phyloP scores from a whole-genome alignment of 495 filamentous ascomycete genomes.

The Bryoglossum gracile region DNA sequence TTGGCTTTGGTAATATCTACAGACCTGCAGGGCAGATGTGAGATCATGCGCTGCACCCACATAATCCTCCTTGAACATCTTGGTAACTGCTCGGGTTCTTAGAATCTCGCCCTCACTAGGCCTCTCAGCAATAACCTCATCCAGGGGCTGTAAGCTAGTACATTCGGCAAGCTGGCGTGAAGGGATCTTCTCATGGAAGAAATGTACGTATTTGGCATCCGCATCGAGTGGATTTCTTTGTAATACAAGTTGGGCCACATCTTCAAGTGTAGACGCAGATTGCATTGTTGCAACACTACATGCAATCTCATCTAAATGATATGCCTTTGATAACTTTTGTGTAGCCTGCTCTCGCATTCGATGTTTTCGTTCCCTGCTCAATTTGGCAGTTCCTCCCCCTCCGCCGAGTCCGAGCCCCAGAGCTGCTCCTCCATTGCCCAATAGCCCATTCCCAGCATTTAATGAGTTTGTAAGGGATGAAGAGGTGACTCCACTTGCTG shows the following conservation, averaged over 20 bases:
- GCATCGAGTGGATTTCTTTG: slow-evolving; percentile 53
- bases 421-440: slow-evolving; percentile 46
- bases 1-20: slow-evolving; percentile 41
- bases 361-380: slow-evolving; percentile 66
- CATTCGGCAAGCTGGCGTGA: slow-evolving; percentile 66
- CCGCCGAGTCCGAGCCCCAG: slow-evolving; percentile 55
- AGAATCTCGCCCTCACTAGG: slow-evolving; percentile 57
- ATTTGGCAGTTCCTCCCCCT: slow-evolving; percentile 50
- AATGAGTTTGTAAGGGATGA: slow-evolving; percentile 45
- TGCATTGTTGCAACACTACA: slow-evolving; percentile 80
- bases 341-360: slow-evolving; percentile 70
- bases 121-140: slow-evolving; percentile 56
- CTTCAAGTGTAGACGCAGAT: slow-evolving; percentile 66
- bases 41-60: slow-evolving; percentile 60
- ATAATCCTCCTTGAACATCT: slow-evolving; percentile 68
- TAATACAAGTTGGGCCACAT: slow-evolving; percentile 66
- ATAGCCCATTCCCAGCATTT: slow-evolving; percentile 36
- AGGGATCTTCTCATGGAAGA: slow-evolving; percentile 84
- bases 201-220: slow-evolving; percentile 76
- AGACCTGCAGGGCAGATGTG: slow-evolving; percentile 53
- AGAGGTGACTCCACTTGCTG: slow-evolving; percentile 60
- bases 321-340: slow-evolving; percentile 66
- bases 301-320: slow-evolving; percentile 72
- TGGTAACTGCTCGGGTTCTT: slow-evolving; percentile 63
- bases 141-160: slow-evolving; percentile 55